Evolutionary conservation across 139 green algal genomes (phyloP), one percentile per base, ranked within the genome.

Genomic region (Micractinium sp.): DNA sequence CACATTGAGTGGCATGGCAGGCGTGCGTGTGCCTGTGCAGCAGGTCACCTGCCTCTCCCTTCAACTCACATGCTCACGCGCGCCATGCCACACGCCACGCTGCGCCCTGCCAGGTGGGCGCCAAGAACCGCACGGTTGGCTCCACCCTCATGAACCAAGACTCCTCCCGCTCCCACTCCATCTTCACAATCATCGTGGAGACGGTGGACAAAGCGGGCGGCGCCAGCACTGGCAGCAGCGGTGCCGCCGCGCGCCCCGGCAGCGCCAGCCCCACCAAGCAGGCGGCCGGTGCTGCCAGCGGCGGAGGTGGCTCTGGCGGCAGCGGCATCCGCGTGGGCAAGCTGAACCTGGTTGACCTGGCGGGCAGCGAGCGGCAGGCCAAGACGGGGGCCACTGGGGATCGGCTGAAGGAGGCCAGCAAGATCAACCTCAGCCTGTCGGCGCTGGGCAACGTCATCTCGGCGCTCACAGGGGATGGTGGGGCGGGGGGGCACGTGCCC

Each of bases 171-270:
- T 97, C 93, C n/a, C 98, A 99, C 88, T 98, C 98, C 38, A 99
- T 99, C 89, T 99, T 99, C 92, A 99, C 96, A 71, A 98, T 99
- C 80, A 97, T 96, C 0, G 77, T 99, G 35, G 97, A 99, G 89
- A 93, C 95, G 98, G 94, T 93, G 92, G 25, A 92, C 94, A 2
- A 92, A 95, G 53, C 33, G 23, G 79, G 38, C n/a, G 41, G 31
- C n/a, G 56, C 38, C 83, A 66, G 56, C 35, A 27, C 12, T 22
- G 75, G 29, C 83, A 66, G 56, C 35, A 27, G 23, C 33, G 75
- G 29, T 25, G 60, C 27, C 35, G 31, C n/a, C 35, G 25, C 56
- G 1, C 16, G 23, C 33, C 56, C 27, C 35, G 60, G 60, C 23
- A 27, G 14, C 35, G 25, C 56, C 74, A 53, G 2, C 14, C 14